These are phyloP conservation scores for Talaromyces sp. DNA, from an alignment of 2,329 filamentous ascomycete genomes.

Conservation along the genomic window DNA sequence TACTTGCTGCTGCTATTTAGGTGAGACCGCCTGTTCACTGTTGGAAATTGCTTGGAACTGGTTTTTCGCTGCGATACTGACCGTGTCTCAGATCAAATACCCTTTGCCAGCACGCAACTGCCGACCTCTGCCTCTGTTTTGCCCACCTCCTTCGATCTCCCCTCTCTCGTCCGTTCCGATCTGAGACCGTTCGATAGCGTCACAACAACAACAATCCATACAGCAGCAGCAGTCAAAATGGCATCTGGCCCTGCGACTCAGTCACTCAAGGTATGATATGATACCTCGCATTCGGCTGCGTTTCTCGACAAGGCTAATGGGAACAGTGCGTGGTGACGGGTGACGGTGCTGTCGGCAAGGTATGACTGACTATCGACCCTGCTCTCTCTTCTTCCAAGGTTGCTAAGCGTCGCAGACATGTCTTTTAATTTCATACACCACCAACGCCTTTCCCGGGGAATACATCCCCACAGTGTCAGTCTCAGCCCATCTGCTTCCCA, in stretches of 20 bases:
- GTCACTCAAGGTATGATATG: conserved; percentile 75
- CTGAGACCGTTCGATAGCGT: background rate
- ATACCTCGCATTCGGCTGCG: no score
- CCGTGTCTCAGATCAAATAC: background rate
- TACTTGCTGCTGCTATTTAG: background rate
- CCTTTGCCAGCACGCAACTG: background rate
- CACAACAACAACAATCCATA: conserved; percentile 6
- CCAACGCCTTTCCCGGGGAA: conserved; percentile 98
- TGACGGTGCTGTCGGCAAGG: conserved; percentile 98
- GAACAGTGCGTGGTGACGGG: conserved; percentile 92
- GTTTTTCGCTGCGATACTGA: background rate
- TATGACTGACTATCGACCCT: conserved; percentile 48
- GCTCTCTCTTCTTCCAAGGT: conserved; percentile 1
- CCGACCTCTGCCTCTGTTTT: background rate
- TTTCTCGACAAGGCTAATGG: conserved; percentile 29
- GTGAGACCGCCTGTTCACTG: background rate
- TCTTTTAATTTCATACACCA: conserved; percentile 97
- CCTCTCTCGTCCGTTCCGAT: background rate
- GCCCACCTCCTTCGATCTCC: background rate
- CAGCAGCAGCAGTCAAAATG: conserved; percentile 36
- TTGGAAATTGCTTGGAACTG: background rate
- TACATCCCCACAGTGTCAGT: conserved; percentile 88
- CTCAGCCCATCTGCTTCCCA: background rate
- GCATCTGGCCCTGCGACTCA: conserved; percentile 82
- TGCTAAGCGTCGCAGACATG: conserved; percentile 63